Base-by-base conservation (phyloP, 306 rosid species). In the Carpinus fangiana region DNA sequence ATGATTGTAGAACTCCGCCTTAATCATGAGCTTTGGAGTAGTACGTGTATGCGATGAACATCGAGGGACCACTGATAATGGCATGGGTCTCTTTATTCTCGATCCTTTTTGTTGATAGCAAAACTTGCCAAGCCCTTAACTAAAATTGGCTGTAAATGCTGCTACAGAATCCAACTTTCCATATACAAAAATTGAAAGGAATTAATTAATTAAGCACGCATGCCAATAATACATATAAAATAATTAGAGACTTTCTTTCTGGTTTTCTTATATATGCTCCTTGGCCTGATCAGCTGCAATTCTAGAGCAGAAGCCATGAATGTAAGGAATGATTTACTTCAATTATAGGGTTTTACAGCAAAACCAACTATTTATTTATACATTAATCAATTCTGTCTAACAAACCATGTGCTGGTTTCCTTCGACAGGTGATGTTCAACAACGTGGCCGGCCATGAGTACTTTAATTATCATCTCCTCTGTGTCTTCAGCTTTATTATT, bases 61-160 rank as follows among this genome's bases (percentile, higher is more conserved):
- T 48, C 52, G 13, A 48, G 52, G 51, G 72, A 18, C 48, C 71
- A 17, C 48, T 9, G 0, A n/a, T n/a, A n/a, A 23, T 23, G 26
- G 26, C 26, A 31, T 3, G 1, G 5, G 7, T 17, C 71, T 66
- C 71, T 38, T 38, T 66, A 9, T 21, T 59, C 14, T 57, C 26
- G 26, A 23, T 23, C 1, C 28, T 65, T 11, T 11, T 65, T 17
- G 11, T 7, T 38, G 50, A 38, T 50, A 64, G 34, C 45, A 68
- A 34, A 60, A 41, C 64, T 23, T 59, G 74, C 47, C 17, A 64
- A 60, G 75, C 62, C 20, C 62, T 76, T 72, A 73, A 80, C 88
- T 51, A 80, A 77, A 55, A 78, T 82, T 70, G 57, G 84, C 74
- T 86, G 88, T 80, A 82, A 51, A 31, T 83, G 88, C 75, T 80